Percentiles rank a stretch among this genome's conserved stretches.
Conservation (phyloP, 2,329 filamentous ascomycete species). For the Phyllosticta citribraziliensis region DNA sequence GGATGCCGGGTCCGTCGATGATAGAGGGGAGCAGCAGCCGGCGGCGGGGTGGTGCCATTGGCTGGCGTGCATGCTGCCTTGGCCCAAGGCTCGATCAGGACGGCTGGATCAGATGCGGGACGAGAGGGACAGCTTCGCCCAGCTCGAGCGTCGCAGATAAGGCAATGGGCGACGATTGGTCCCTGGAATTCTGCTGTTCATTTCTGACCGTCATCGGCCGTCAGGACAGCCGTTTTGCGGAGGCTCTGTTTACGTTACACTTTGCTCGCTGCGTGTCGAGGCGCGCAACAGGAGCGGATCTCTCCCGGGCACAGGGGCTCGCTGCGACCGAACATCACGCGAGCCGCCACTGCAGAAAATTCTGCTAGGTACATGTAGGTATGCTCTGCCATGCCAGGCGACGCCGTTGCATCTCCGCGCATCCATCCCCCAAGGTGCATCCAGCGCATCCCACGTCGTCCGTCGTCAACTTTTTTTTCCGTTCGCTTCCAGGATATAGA, state of each 20-base stretch:
- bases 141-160: slow-evolving; percentile 6
- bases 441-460: background rate
- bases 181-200: slow-evolving; percentile 3
- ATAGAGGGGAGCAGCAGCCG: background rate
- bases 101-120: slow-evolving; percentile 10
- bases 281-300: background rate
- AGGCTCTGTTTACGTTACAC: slow-evolving; percentile 10
- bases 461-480: background rate
- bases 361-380: background rate
- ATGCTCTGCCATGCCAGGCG: background rate
- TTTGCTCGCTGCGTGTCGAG: slow-evolving; percentile 9
- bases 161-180: slow-evolving; percentile 5
- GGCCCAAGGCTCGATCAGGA: slow-evolving; percentile 7
- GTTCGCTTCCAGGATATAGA: background rate
- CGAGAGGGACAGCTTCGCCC: slow-evolving; percentile 1
- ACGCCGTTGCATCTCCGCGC: background rate
- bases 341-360: slow-evolving; percentile 2
- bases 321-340: slow-evolving; percentile 7
- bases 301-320: background rate
- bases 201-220: slow-evolving; percentile 10
- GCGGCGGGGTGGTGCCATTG: slow-evolving; percentile 1
- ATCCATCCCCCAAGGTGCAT: background rate
- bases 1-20: background rate
- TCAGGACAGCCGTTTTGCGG: slow-evolving; percentile 1
- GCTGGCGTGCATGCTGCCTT: background rate